Percentiles rank a stretch among this genome's conserved stretches.
Evolutionary conservation across 2,329 filamentous ascomycete species (phyloP).

Genomic region (Zymoseptoria pseudotritici): DNA sequence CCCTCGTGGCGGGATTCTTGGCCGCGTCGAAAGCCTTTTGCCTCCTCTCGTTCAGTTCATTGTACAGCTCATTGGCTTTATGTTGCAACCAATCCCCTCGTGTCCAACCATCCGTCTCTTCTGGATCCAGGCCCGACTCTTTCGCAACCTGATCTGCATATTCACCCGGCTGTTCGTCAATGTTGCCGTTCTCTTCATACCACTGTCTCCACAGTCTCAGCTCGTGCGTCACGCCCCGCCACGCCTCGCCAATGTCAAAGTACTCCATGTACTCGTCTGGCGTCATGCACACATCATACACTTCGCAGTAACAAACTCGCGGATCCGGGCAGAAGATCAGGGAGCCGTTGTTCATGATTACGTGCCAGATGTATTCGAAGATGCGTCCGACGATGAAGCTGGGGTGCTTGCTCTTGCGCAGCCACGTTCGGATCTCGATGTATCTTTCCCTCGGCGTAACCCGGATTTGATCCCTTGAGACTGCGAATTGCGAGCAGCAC

Average conservation of each 20-base stretch:
- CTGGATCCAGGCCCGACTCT: conserved; percentile 7
- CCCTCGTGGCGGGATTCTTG: conserved; percentile 4
- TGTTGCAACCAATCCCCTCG: conserved; percentile 6
- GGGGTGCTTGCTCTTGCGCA: conserved; percentile 46
- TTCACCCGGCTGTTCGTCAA: conserved; percentile 31
- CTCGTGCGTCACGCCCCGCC: conserved; percentile 35
- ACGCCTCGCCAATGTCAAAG: conserved; percentile 37
- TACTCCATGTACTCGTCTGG: conserved; percentile 44
- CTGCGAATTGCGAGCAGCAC: conserved; percentile 58
- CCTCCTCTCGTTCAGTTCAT: conserved; percentile 37
- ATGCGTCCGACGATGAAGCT: conserved; percentile 52
- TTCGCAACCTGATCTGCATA: conserved; percentile 35
- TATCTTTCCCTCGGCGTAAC: conserved; percentile 48
- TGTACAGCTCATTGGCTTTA: conserved; percentile 39
- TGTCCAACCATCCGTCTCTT: not conserved
- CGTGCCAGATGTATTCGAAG: conserved; percentile 59
- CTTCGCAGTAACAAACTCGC: conserved; percentile 56
- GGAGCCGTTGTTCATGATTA: conserved; percentile 50
- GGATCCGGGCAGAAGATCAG: conserved; percentile 45
- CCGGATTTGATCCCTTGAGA: conserved; percentile 50
- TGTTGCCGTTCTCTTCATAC: conserved; percentile 30
- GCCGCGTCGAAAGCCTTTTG: conserved; percentile 27
- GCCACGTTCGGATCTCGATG: conserved; percentile 53
- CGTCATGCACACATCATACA: conserved; percentile 54
- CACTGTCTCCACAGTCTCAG: conserved; percentile 36